Evolutionary conservation across 1,284 basidiomycete genomes (phyloP).

Genomic region (Cryptococcus wingfieldii): DNA sequence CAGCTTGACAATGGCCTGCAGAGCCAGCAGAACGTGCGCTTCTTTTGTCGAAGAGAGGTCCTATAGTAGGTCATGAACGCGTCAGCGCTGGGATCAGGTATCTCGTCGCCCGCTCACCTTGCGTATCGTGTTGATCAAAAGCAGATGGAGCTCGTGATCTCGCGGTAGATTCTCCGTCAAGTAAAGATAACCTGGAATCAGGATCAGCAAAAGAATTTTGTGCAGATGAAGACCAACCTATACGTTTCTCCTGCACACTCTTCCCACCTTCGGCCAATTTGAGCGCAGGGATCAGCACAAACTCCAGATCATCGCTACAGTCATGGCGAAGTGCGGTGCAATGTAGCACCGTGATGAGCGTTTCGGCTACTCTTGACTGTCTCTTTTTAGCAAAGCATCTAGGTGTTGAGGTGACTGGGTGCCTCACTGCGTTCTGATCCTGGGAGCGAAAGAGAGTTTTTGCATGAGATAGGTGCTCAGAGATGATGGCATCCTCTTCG

Average conservation of each 20-base stretch:
- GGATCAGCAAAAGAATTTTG: not conserved
- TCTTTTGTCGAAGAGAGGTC: slow-evolving; percentile 13
- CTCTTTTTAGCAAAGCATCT: not conserved
- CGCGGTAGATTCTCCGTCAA: slow-evolving; percentile 32
- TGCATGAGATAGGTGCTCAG: slow-evolving; percentile 19
- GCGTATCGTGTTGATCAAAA: slow-evolving; percentile 46
- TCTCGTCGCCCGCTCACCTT: slow-evolving; percentile 26
- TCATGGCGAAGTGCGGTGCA: slow-evolving; percentile 18
- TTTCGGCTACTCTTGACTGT: slow-evolving; percentile 32
- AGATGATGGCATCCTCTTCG: slow-evolving; percentile 30
- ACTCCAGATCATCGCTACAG: slow-evolving; percentile 16
- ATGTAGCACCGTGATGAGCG: slow-evolving; percentile 38
- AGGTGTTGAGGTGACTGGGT: not conserved
- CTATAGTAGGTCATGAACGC: slow-evolving; percentile 16
- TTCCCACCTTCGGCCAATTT: slow-evolving; percentile 39
- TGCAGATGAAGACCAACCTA: slow-evolving; percentile 18
- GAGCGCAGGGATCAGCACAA: slow-evolving; percentile 40
- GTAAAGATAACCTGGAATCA: slow-evolving; percentile 38
- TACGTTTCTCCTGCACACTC: slow-evolving; percentile 24
- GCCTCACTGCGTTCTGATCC: slow-evolving; percentile 22
- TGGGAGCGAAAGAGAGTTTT: slow-evolving; percentile 10
- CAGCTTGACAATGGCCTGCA: slow-evolving; percentile 33
- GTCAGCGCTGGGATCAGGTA: slow-evolving; percentile 33
- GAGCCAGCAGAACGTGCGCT: slow-evolving; percentile 10
- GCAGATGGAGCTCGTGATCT: slow-evolving; percentile 37